Percentiles rank a stretch among this genome's conserved stretches.
phyloP scores from a whole-genome alignment of 495 filamentous ascomycete species.

The Bathelium albidoporum region DNA sequence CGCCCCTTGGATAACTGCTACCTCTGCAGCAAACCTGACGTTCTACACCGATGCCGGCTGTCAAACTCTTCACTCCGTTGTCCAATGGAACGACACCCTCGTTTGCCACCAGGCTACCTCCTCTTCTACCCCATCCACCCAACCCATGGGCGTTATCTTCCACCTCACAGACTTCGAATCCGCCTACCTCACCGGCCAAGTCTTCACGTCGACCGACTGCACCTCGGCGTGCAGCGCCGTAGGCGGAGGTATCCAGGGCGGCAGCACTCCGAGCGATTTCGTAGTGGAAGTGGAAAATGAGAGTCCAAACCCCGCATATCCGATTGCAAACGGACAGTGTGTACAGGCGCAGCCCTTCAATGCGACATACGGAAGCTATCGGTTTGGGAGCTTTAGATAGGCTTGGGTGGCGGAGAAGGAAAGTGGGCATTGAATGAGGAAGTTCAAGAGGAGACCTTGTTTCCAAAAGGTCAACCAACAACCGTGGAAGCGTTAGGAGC shows the following conservation, averaged over 20 bases:
- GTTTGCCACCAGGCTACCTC: neutral
- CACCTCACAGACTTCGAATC: neutral
- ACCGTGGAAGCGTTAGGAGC: no score
- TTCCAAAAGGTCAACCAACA: no score
- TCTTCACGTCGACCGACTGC: neutral
- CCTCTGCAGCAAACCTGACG: neutral
- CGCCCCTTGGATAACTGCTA: neutral
- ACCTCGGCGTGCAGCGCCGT: neutral
- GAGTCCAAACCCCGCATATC: neutral
- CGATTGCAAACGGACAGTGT: neutral
- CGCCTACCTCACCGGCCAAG: neutral
- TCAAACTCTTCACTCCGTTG: neutral
- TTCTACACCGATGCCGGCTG: neutral
- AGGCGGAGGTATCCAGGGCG: neutral
- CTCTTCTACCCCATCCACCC: neutral
- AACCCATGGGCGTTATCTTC: neutral
- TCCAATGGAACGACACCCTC: neutral
- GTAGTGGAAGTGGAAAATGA: neutral
- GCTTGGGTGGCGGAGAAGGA: no score
- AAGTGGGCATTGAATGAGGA: no score
- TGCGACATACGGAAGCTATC: neutral
- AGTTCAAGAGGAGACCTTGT: no score
- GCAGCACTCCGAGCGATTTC: neutral
- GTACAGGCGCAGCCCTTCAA: neutral
- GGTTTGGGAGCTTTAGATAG: neutral